A percentile compares a stretch with the other conserved stretches of the same genome.
Evolutionary conservation across 257 asterid species (phyloP).

Genomic region (Scutellaria barbata): DNA sequence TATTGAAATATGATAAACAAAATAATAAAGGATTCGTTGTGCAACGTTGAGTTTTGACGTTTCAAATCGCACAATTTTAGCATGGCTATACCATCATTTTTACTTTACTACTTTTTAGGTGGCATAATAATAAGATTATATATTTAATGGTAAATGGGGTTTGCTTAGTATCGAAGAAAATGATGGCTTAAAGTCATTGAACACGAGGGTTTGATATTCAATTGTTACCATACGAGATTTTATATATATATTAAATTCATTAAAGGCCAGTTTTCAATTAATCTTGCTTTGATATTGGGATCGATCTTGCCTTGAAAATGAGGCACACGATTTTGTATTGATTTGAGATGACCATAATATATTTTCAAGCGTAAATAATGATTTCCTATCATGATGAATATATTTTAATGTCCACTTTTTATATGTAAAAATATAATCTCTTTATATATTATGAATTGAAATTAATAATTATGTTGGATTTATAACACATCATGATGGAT

Average conservation of each 20-base stretch:
- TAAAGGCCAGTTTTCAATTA: background rate
- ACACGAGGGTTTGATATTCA: constrained; percentile 22
- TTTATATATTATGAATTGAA: no score
- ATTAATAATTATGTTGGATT: no score
- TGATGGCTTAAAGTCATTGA: background rate
- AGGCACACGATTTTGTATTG: background rate
- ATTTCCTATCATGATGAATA: no score
- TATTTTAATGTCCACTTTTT: no score
- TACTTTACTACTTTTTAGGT: constrained; percentile 23
- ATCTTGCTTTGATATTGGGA: no score
- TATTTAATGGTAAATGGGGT: background rate
- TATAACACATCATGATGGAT: no score
- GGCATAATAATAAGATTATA: background rate
- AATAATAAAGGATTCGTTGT: no score
- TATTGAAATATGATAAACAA: no score
- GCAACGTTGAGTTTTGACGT: no score
- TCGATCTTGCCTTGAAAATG: background rate
- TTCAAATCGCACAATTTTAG: background rate
- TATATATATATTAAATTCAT: background rate
- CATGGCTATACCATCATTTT: constrained; percentile 22
- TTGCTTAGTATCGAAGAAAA: constrained; percentile 37
- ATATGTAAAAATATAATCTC: no score
- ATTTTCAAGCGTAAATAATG: background rate
- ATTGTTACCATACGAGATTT: background rate
- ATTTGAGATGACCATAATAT: background rate